Percentiles rank a stretch among this genome's conserved stretches.
phyloP scores from a whole-genome alignment of 2,329 filamentous ascomycete genomes.

The Didymella keratinophila region DNA sequence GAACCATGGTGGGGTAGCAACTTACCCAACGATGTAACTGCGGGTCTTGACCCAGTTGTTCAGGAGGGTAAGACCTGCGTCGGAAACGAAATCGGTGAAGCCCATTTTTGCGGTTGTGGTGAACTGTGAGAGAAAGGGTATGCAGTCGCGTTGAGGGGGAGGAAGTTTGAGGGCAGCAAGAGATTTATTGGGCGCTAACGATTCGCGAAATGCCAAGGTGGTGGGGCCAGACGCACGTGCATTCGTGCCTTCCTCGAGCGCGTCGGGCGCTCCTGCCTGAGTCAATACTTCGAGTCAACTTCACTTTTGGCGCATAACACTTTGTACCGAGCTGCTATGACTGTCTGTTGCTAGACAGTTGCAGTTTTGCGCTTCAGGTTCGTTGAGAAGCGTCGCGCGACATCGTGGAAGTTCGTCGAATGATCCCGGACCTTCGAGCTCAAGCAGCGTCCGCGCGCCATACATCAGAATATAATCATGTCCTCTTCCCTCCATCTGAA shows the following conservation, averaged over 20 bases:
- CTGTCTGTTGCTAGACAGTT: background rate
- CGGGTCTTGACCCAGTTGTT: constrained; percentile 77
- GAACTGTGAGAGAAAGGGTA: constrained; percentile 20
- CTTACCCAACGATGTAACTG: constrained; percentile 85
- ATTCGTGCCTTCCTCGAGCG: constrained; percentile 5
- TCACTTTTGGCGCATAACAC: background rate
- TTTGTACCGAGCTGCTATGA: background rate
- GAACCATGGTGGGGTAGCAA: constrained; percentile 48
- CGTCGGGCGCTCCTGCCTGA: constrained; percentile 1
- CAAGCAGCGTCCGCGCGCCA: constrained; percentile 30
- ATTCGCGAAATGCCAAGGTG: constrained; percentile 13
- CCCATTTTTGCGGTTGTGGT: constrained; percentile 63
- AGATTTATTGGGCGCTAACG: constrained; percentile 32
- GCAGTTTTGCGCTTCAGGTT: background rate
- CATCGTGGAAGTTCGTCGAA: constrained; percentile 35
- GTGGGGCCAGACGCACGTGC: constrained; percentile 23
- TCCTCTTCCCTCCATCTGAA: constrained; percentile 8
- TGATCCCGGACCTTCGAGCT: constrained; percentile 34
- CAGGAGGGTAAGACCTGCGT: constrained; percentile 72
- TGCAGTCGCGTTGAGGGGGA: too few relatives aligned
- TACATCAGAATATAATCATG: constrained; percentile 36
- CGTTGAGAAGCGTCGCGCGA: constrained; percentile 13
- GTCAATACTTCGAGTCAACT: background rate
- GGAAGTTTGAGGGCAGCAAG: constrained; percentile 17
- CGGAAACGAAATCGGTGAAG: constrained; percentile 72